Percentiles rank a stretch among this genome's conserved stretches.
Conservation (phyloP, 441 rosid species). For the Syzygium malaccense region DNA sequence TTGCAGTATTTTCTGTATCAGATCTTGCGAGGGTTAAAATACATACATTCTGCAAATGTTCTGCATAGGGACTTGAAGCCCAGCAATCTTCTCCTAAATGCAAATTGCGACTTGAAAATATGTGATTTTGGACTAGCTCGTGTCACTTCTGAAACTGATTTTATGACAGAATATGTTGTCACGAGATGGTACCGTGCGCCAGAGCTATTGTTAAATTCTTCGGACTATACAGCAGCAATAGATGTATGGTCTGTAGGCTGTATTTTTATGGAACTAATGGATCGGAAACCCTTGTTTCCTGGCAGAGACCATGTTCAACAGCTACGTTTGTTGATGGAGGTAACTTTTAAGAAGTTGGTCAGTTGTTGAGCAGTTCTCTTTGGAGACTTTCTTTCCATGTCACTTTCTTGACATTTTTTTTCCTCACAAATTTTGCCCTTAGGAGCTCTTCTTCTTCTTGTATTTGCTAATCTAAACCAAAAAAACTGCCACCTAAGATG, state of each 20-base stretch:
- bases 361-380: not conserved
- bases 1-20: conserved; percentile 81
- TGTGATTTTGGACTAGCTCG: conserved; percentile 87
- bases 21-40: conserved; percentile 78
- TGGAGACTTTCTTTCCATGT: not conserved
- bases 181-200: conserved; percentile 96
- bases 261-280: conserved; percentile 73
- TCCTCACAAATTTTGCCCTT: not conserved
- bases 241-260: conserved; percentile 97
- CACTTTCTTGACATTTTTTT: not conserved
- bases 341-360: not conserved
- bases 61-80: conserved; percentile 90
- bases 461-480: not conserved
- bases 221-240: conserved; percentile 69
- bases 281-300: conserved; percentile 69
- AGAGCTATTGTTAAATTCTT: conserved; percentile 67
- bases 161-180: conserved; percentile 79
- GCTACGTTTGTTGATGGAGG: conserved; percentile 79
- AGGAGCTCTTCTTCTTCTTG: not conserved
- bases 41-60: conserved; percentile 87
- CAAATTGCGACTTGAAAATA: conserved; percentile 65
- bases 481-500: not conserved
- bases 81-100: conserved; percentile 67
- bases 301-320: conserved; percentile 79
- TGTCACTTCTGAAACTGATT: conserved; percentile 63